phyloP scores from a whole-genome alignment of 139 green algal genomes.

The Volvox reticuliferus region DNA sequence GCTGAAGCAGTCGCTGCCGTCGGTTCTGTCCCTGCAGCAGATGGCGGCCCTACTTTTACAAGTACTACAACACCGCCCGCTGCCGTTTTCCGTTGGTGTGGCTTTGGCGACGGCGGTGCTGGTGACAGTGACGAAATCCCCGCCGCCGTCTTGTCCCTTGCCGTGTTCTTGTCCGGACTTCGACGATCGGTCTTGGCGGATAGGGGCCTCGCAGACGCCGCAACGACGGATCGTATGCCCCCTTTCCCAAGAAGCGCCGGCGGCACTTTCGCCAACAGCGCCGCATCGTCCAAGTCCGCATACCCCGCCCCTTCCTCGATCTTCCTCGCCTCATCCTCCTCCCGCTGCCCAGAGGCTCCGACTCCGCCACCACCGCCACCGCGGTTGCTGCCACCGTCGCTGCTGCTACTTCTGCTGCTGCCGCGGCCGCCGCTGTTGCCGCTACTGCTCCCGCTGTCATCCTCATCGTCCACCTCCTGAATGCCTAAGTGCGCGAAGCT shows the following conservation, averaged over 20 bases:
- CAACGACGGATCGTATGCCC: neutral
- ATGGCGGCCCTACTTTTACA: neutral
- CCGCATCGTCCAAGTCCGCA: neutral
- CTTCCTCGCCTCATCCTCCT: neutral
- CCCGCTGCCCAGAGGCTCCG: neutral
- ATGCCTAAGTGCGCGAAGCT: conserved; percentile 35
- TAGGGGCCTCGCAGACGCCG: neutral
- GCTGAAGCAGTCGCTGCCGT: neutral
- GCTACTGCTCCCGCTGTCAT: neutral
- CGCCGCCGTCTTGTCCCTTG: neutral
- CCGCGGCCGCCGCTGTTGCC: too few relatives aligned
- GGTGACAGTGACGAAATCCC: neutral
- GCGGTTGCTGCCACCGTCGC: too few relatives aligned
- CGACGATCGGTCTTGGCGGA: neutral
- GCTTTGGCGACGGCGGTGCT: neutral
- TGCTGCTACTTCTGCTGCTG: too few relatives aligned
- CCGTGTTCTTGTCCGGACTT: neutral
- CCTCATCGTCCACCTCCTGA: neutral
- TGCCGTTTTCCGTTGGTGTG: neutral
- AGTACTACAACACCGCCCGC: neutral
- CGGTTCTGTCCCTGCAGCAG: neutral
- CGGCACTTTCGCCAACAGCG: conserved; percentile 24
- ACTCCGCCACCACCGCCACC: neutral
- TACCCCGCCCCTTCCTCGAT: neutral
- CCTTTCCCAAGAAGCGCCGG: neutral